phyloP scores from a whole-genome alignment of 2,329 filamentous ascomycete genomes.

The Xylaria polymorpha region DNA sequence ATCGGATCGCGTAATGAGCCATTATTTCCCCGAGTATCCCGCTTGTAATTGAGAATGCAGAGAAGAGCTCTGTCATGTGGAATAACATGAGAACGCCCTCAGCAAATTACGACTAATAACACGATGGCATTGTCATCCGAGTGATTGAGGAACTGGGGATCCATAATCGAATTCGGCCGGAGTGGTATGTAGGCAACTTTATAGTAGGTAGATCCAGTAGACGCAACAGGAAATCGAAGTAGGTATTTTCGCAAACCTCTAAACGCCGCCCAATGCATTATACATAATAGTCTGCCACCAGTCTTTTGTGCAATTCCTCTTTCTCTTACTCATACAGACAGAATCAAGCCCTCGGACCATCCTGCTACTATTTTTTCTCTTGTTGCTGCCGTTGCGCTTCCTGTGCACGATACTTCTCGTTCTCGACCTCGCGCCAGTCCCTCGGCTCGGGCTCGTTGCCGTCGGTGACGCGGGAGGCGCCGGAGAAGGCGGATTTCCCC shows the following conservation, averaged over 20 bases:
- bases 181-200: background rate
- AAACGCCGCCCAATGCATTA: slow-evolving; percentile 49
- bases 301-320: background rate
- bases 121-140: background rate
- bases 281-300: slow-evolving; percentile 17
- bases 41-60: too few species aligned
- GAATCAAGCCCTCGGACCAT: background rate
- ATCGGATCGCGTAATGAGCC: background rate
- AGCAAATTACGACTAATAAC: background rate
- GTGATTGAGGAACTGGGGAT: too few species aligned
- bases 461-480: slow-evolving; percentile 71
- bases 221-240: slow-evolving; percentile 20
- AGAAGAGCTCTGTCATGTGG: too few species aligned
- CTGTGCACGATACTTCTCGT: slow-evolving; percentile 66
- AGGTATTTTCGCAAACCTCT: slow-evolving; percentile 34
- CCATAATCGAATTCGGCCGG: background rate
- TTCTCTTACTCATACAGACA: slow-evolving; percentile 25
- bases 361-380: slow-evolving; percentile 41
- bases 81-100: too few species aligned
- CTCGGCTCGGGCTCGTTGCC: slow-evolving; percentile 71
- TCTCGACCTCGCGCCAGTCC: slow-evolving; percentile 74
- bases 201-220: slow-evolving; percentile 2
- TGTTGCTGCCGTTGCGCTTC: slow-evolving; percentile 41
- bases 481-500: slow-evolving; percentile 76
- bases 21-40: background rate